phyloP scores from a whole-genome alignment of 257 asterid genomes.

The Agastache rugosa region DNA sequence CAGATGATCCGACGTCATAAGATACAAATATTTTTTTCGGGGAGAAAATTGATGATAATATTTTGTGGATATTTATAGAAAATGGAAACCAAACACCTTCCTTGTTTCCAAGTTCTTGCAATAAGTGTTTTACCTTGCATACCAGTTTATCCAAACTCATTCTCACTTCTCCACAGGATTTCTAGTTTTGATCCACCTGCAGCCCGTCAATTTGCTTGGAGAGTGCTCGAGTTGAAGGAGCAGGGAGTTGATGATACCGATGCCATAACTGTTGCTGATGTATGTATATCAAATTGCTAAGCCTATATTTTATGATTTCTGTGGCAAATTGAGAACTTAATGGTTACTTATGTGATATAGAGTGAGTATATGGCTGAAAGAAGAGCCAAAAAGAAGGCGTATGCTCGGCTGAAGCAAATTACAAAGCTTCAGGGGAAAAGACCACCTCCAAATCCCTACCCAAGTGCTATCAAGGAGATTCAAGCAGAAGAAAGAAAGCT shows the following conservation, averaged over 20 bases:
- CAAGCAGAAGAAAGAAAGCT: constrained; percentile 78
- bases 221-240: constrained; percentile 86
- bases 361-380: constrained; percentile 72
- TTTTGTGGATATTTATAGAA: neutral
- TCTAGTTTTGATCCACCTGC: constrained; percentile 78
- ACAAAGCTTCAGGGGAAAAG: constrained; percentile 70
- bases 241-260: constrained; percentile 69
- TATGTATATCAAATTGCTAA: constrained; percentile 35
- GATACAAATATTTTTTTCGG: neutral
- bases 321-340: constrained; percentile 5
- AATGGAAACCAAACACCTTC: neutral
- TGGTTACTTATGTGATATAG: constrained; percentile 50
- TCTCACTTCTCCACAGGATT: constrained; percentile 48
- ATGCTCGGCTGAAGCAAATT: constrained; percentile 70
- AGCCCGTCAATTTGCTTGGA: constrained; percentile 80
- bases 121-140: neutral
- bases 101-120: neutral
- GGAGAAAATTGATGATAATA: neutral
- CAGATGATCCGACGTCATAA: constrained; percentile 2
- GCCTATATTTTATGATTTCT: neutral
- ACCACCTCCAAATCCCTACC: constrained; percentile 81
- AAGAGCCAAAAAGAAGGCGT: constrained; percentile 66
- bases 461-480: constrained; percentile 78
- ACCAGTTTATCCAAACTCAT: constrained; percentile 4
- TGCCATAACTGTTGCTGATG: constrained; percentile 84